Evolutionary conservation across 106 monocot species (phyloP).

Genomic region (Apostasia ramifera): DNA sequence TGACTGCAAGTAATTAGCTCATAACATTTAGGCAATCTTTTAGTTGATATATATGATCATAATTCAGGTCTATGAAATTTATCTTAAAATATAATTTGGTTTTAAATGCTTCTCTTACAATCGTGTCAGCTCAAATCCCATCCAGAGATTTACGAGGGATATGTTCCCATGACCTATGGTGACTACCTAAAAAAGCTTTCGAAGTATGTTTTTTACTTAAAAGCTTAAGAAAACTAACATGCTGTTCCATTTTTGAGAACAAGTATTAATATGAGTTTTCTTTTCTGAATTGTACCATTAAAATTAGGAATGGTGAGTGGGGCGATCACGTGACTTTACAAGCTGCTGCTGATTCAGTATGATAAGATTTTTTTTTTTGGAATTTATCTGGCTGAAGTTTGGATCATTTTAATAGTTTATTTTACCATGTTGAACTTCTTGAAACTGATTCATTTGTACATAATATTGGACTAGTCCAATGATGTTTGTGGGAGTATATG

Average conservation of each 20-base stretch:
- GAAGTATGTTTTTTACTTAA: slow-evolving; percentile 27
- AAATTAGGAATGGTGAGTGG: slow-evolving; percentile 79
- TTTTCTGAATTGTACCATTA: neutral
- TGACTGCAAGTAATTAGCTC: too few species aligned
- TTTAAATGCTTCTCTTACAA: neutral
- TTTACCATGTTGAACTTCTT: neutral
- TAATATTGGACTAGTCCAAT: neutral
- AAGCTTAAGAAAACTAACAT: neutral
- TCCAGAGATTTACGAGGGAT: slow-evolving; percentile 84
- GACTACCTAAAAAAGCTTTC: slow-evolving; percentile 82
- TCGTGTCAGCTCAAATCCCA: slow-evolving; percentile 61
- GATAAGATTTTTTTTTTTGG: neutral
- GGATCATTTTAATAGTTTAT: neutral
- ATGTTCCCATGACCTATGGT: slow-evolving; percentile 91
- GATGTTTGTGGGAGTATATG: neutral
- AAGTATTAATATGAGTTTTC: neutral
- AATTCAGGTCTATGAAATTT: too few species aligned
- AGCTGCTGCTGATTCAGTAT: slow-evolving; percentile 80
- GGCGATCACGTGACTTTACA: slow-evolving; percentile 97
- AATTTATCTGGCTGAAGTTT: neutral
- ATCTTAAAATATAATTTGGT: too few species aligned
- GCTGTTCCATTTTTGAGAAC: neutral
- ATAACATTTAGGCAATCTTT: too few species aligned
- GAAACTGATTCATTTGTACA: neutral
- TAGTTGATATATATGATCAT: too few species aligned